Percentiles rank a stretch among this genome's conserved stretches.
Conservation (phyloP, 805 yeast species). For the Ogataea haglerorum region DNA sequence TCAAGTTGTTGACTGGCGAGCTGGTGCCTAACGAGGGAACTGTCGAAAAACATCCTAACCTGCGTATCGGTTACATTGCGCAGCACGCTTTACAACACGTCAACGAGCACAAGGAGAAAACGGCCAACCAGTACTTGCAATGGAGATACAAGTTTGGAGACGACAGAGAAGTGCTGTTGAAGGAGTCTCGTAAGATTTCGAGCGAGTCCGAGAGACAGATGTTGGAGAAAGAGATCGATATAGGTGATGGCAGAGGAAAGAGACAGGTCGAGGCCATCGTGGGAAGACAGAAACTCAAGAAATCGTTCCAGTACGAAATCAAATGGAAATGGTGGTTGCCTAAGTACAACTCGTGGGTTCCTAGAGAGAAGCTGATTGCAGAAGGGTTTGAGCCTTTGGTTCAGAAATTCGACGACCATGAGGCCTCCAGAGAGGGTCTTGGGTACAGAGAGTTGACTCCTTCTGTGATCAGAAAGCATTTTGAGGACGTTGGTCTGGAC, state of each 20-base stretch:
- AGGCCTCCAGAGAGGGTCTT: slow-evolving; percentile 98
- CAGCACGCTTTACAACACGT: slow-evolving; percentile 98
- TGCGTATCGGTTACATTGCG: slow-evolving; percentile 97
- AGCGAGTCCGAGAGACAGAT: slow-evolving; percentile 67
- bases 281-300: slow-evolving; percentile 95
- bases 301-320: slow-evolving; percentile 93
- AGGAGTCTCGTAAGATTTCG: slow-evolving; percentile 86
- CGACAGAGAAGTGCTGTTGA: slow-evolving; percentile 92
- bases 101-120: slow-evolving; percentile 94
- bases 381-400: slow-evolving; percentile 88
- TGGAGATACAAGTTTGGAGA: slow-evolving; percentile 99
- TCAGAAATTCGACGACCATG: slow-evolving; percentile 95
- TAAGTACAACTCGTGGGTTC: slow-evolving; percentile 89
- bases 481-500: slow-evolving; percentile 95
- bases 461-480: slow-evolving; percentile 89
- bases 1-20: slow-evolving; percentile 91
- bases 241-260: slow-evolving; percentile 80
- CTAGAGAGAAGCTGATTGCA: slow-evolving; percentile 75
- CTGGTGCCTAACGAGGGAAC: slow-evolving; percentile 80
- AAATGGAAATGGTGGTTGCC: slow-evolving; percentile 94
- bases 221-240: slow-evolving; percentile 74
- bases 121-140: slow-evolving; percentile 95
- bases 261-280: slow-evolving; percentile 90
- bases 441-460: slow-evolving; percentile 96
- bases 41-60: slow-evolving; percentile 96